Evolutionary conservation across 2,329 filamentous ascomycete species (phyloP), one percentile per base, ranked within the genome.

Genomic region (Didymella segeticola): DNA sequence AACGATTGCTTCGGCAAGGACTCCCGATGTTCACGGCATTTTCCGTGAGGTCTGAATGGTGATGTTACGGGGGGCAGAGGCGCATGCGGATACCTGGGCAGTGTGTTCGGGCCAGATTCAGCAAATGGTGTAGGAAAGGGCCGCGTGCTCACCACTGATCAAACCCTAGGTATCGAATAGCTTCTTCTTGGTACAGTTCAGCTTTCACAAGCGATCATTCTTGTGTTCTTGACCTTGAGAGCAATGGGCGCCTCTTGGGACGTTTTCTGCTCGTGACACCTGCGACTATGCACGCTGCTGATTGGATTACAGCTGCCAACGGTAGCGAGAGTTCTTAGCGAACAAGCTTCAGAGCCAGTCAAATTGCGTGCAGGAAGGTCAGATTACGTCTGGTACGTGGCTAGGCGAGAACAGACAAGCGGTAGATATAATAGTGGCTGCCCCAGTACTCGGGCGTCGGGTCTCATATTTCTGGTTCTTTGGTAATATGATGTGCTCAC

Each of bases 381-480:
- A 50, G 46, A 46, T 39, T 29, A n/a, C 34, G 15, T 30, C 19
- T 49, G 15, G 23, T 45, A 45, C 47, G 46, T 56, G 41, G 52
- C 46, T 56, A 56, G 50, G 52, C 52, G 52, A 56, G 27, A 31
- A 26, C 45, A 37, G 41, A 38, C 46, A 25, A 45, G 37, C 29
- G n/a, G 31, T 43, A 43, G 42, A 50, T 47, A 56, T 50, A 56
- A 56, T 50, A 56, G 36, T 38, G 45, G 39, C 45, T 49, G 19
- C n/a, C 45, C 51, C 29, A 20, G 4, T 45, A n/a, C 39, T 41
- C 31, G 9, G 29, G 27, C 19, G 27, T 23, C 20, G 17, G 15
- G 11, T 20, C 5, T 17, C 39, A 5, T 17, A 38, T 11, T 4
- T 26, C 25, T 29, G 17, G 29, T 12, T 10, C 15, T 22, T 15